Base-by-base conservation (phyloP, 202 grass and related monocot species). In the Elaeis oleifera region DNA sequence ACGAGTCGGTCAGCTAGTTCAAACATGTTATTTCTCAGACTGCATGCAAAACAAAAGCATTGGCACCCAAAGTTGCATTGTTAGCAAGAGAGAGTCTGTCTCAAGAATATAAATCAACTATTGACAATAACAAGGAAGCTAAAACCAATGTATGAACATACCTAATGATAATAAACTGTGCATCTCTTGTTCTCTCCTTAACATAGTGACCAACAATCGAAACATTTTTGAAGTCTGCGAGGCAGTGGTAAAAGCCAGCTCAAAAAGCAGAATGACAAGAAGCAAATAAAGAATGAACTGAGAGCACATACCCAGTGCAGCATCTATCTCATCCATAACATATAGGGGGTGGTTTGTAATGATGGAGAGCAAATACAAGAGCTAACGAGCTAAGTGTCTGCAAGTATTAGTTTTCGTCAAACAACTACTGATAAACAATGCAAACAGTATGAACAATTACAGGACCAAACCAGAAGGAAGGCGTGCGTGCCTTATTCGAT, bases 251-350 rank as follows among this genome's bases (percentile, higher is more conserved):
- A 27, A 27, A 27, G 26, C 26, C 26, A 27, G 26, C 26, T 27
- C 26, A 23, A 27, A 27, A 27, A 27, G 26, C 3, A 27, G 3
- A 27, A 27, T 27, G 26, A 27, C 26, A 4, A 4, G 51, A 66
- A 60, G 16, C 1, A 20, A 66, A 44, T 39, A 67, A 22, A 8
- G 53, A 8, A 51, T 44, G 62, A 58, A 68, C 22, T 27, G 24
- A 31, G 3, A 18, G 51, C 57, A 11, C 75, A 68, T 85, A 91
- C 92, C 92, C 39, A 97, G 71, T 5, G 92, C 92, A 59, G 88
- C 92, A 83, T 97, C 92, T 59, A 96, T 96, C 74, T 97, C 92
- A 58, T 97, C 92, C 92, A 89, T 97, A 53, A 97, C 92, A 81
- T 97, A 97, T 1, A 97, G 73, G 92, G 92, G 24, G 92, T 97